Evolutionary conservation across 805 yeast genomes (phyloP), one percentile per base, ranked within the genome.

Genomic region (Starmera caribaea): DNA sequence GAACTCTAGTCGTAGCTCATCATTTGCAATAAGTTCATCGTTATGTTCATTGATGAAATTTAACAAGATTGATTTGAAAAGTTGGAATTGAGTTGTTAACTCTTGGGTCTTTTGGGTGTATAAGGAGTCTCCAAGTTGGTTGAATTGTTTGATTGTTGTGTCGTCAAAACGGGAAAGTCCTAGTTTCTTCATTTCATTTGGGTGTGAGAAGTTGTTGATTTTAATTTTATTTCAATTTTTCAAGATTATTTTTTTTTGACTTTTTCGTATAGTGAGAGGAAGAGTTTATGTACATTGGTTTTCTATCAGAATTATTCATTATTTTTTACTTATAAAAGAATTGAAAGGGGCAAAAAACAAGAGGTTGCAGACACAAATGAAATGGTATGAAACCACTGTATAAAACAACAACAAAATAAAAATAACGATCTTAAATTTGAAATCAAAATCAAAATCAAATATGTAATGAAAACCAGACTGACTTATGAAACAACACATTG

Each of bases 31-130:
- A 34, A 89, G 78, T 46, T 82, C 87, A 8, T 68, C 67, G 10
- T 79, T 77, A 54, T 88, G 87, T 16, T 79, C 81, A 32, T 65
- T 66, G 12, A 92, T 87, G 59, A 86, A 86, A 47, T 75, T 75
- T n/a, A 81, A 60, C 30, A 90, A 63, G 1, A 88, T 86, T 30
- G 78, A 71, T 54, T 84, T 94, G 53, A 89, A 86, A 12, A 83
- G 81, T 12, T 73, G 68, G 4, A 89, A 59, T 55, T 89, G 97
- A 1, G 84, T 75, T 3, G 76, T 58, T 26, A 86, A 66, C 55
- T 79, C 79, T 15, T 68, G 69, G 2, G 78, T 66, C 47, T 82
- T 89, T 32, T 66, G 59, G 35, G 73, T 68, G 11, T 69, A 41
- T 2, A 57, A 47, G 3, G 53, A 38, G n/a, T 48, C 46, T 3